Conservation (phyloP, 495 filamentous ascomycete species). For the Aspergillus diversus region DNA sequence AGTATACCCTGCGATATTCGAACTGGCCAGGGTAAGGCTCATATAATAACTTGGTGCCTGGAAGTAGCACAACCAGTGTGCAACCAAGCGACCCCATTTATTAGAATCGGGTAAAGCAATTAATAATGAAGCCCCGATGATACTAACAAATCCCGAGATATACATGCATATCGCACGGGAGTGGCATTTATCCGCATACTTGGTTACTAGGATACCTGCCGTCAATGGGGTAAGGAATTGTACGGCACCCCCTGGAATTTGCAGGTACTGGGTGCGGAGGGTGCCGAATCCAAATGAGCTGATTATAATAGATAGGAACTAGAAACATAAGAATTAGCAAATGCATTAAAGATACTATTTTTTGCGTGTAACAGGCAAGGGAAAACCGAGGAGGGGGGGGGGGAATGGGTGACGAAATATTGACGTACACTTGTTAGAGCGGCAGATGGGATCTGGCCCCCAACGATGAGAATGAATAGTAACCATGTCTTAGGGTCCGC, state of each 20-base stretch:
- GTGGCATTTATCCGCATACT: conserved; percentile 40
- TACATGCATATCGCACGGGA: conserved; percentile 36
- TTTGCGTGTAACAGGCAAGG: not conserved
- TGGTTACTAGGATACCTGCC: conserved; percentile 43
- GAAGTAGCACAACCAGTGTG: conserved; percentile 58
- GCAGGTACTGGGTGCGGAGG: conserved; percentile 56
- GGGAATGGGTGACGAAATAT: not conserved
- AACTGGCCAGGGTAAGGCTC: conserved; percentile 46
- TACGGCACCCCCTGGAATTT: conserved; percentile 51
- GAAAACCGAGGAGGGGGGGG: not conserved
- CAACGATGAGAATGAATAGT: conserved; percentile 42
- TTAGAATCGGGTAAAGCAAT: conserved; percentile 51
- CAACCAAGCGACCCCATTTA: conserved; percentile 58
- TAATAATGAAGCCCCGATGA: conserved; percentile 59
- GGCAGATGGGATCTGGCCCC: conserved; percentile 40
- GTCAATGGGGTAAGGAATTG: conserved; percentile 43
- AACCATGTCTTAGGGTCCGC: conserved; percentile 54
- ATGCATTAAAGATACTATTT: no score
- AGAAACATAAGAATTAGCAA: no score
- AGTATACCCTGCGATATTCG: conserved; percentile 51
- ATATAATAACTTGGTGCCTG: conserved; percentile 52
- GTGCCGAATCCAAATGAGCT: conserved; percentile 58
- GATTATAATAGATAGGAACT: conserved; percentile 52
- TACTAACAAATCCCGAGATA: conserved; percentile 53
- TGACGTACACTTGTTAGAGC: conserved; percentile 43